Conservation (phyloP, 208 protist species). For the Entamoeba dispar region DNA sequence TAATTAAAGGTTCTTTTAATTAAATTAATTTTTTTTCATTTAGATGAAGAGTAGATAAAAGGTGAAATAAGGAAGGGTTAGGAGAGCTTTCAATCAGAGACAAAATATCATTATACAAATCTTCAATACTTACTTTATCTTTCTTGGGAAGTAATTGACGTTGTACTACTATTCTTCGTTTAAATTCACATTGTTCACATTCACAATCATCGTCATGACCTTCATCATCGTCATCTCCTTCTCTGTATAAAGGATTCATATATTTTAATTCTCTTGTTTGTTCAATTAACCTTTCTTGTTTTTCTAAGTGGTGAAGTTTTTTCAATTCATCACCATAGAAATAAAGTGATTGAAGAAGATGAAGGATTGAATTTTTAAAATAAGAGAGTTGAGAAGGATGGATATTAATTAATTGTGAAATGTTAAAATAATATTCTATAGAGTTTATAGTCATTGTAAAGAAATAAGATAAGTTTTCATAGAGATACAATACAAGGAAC, state of each 20-base stretch:
- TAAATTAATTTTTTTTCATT: too few species aligned
- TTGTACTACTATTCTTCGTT: not conserved
- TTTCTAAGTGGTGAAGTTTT: not conserved
- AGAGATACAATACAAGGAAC: not conserved
- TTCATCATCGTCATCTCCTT: not conserved
- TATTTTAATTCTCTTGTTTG: not conserved
- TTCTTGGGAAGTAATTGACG: not conserved
- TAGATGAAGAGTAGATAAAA: too few species aligned
- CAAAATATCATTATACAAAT: not conserved
- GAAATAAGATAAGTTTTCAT: not conserved
- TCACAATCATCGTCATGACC: not conserved
- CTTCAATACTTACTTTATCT: not conserved
- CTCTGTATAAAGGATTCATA: not conserved
- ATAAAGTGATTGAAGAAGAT: not conserved
- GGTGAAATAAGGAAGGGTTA: not conserved
- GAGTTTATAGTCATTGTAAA: not conserved
- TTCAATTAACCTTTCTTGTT: not conserved
- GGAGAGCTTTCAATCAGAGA: not conserved
- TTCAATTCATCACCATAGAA: not conserved
- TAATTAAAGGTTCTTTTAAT: too few species aligned
- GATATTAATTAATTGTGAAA: not conserved
- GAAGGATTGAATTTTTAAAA: not conserved
- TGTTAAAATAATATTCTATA: not conserved
- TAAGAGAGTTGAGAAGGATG: not conserved
- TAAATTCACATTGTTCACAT: not conserved